Percentiles rank a stretch among this genome's conserved stretches.
Conservation (phyloP, 169 alveolate genomes). For the Cryptosporidium tyzzeri region DNA sequence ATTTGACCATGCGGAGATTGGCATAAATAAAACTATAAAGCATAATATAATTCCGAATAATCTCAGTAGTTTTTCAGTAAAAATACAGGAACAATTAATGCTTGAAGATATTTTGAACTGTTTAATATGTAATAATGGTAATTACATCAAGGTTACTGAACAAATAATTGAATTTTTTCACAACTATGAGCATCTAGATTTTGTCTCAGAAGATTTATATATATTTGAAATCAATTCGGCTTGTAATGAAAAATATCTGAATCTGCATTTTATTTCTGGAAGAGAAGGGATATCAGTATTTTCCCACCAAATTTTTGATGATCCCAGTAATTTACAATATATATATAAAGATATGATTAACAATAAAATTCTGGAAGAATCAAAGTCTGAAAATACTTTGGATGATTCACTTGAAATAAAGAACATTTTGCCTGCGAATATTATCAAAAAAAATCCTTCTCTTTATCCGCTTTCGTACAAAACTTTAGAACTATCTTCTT, state of each 20-base stretch:
- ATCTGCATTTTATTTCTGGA: neutral
- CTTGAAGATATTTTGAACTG: slow-evolving; percentile 56
- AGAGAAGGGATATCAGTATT: slow-evolving; percentile 26
- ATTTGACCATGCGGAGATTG: slow-evolving; percentile 33
- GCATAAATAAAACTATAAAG: neutral
- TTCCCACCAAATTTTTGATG: slow-evolving; percentile 23
- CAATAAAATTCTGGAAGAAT: neutral
- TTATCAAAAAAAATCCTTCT: slow-evolving; percentile 29
- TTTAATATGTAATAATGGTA: slow-evolving; percentile 29
- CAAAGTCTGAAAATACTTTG: neutral
- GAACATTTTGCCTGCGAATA: slow-evolving; percentile 1
- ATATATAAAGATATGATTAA: too few relatives aligned
- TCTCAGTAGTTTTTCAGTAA: slow-evolving; percentile 7
- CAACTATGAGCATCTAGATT: neutral
- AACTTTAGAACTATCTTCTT: slow-evolving; percentile 36
- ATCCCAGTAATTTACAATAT: slow-evolving; percentile 17
- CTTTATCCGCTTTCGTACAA: slow-evolving; percentile 41
- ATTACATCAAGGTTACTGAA: slow-evolving; percentile 44
- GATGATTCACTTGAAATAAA: neutral
- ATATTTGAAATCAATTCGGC: slow-evolving; percentile 2
- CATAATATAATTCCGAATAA: neutral
- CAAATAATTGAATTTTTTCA: neutral
- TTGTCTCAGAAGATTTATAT: slow-evolving; percentile 1
- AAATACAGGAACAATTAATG: slow-evolving; percentile 62
- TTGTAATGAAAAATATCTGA: neutral